Conservation (phyloP, 2,329 filamentous ascomycete genomes). For the Botrytis tulipae region DNA sequence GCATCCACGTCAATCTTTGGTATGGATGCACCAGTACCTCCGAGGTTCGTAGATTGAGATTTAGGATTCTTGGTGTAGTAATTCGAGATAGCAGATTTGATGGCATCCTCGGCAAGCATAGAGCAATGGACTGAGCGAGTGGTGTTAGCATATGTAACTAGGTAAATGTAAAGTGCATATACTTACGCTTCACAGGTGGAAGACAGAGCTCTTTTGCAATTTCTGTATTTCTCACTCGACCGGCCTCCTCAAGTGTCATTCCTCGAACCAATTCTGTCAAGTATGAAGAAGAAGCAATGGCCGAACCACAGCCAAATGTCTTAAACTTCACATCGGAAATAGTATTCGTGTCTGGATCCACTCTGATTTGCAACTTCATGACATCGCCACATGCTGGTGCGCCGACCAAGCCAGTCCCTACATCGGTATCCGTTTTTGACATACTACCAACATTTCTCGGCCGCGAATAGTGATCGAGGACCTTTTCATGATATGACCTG, state of each 20-base stretch:
- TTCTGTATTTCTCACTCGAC: constrained; percentile 91
- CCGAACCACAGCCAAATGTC: constrained; percentile 92
- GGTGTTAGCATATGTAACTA: constrained; percentile 32
- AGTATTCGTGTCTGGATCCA: constrained; percentile 82
- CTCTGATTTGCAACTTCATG: constrained; percentile 91
- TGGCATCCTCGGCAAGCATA: constrained; percentile 89
- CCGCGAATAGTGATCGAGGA: constrained; percentile 79
- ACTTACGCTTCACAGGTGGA: constrained; percentile 81
- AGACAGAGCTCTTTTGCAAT: constrained; percentile 95
- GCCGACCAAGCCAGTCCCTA: constrained; percentile 87
- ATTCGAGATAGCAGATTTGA: constrained; percentile 87
- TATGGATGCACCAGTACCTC: constrained; percentile 68
- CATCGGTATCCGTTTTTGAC: constrained; percentile 75
- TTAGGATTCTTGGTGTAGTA: constrained; percentile 90
- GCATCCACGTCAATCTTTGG: constrained; percentile 63
- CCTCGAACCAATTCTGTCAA: constrained; percentile 91
- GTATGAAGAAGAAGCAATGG: constrained; percentile 93
- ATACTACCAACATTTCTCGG: constrained; percentile 78
- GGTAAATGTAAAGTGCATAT: constrained; percentile 6
- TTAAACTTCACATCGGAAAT: constrained; percentile 98
- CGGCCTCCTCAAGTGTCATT: constrained; percentile 94
- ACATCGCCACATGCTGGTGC: constrained; percentile 91
- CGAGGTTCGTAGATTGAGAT: constrained; percentile 69
- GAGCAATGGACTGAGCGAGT: constrained; percentile 72
- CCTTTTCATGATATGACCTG: constrained; percentile 41